These are phyloP conservation scores for Mitragyna speciosa DNA, from an alignment of 257 asterid genomes.

Conservation along the genomic window DNA sequence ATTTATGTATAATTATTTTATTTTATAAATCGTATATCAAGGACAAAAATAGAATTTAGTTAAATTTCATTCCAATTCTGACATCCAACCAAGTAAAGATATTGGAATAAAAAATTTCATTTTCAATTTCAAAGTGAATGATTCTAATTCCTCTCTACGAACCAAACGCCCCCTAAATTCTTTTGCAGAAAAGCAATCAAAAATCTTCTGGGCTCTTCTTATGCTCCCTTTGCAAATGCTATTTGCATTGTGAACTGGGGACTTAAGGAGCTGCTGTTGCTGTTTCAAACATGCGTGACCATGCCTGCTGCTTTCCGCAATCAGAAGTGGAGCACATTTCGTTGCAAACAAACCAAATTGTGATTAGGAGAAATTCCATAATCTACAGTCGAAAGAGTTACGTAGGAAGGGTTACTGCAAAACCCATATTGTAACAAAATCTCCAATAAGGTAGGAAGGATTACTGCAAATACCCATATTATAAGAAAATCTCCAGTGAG, in stretches of 20 bases:
- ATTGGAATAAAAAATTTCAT: too few relatives aligned
- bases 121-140: too few relatives aligned
- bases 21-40: too few relatives aligned
- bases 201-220: not conserved
- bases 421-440: not conserved
- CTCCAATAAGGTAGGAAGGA: not conserved
- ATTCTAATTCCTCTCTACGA: too few relatives aligned
- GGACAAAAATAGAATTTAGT: too few relatives aligned
- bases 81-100: too few relatives aligned
- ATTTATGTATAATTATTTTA: too few relatives aligned
- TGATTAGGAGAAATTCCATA: too few relatives aligned
- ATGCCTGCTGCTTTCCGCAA: not conserved
- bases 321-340: not conserved
- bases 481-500: not conserved
- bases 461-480: not conserved
- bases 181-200: not conserved
- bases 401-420: not conserved
- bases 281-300: not conserved
- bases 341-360: not conserved
- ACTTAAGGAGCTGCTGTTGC: not conserved
- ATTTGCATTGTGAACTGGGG: too few relatives aligned
- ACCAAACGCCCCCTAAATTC: too few relatives aligned
- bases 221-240: too few relatives aligned
- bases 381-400: not conserved
- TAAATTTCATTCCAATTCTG: too few relatives aligned